Percentiles rank a stretch among this genome's conserved stretches.
Conservation (phyloP, 176 grass and related monocot genomes). For the Carex littledalei region DNA sequence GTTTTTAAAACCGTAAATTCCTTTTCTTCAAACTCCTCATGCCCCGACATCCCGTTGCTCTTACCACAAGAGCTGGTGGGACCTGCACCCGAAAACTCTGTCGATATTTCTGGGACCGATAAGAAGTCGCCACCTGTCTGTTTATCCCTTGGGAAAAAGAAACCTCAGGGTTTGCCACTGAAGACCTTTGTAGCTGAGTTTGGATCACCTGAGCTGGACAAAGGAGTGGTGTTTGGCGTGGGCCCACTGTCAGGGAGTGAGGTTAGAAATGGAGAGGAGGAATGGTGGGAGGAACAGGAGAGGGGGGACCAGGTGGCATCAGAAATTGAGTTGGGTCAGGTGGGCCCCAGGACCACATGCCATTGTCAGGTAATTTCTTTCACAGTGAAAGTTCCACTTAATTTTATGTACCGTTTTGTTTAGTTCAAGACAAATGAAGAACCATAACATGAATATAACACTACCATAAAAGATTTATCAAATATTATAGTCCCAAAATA, state of each 20-base stretch:
- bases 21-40: constrained; percentile 33
- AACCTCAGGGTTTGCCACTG: constrained; percentile 47
- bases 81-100: constrained; percentile 22
- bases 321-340: constrained; percentile 52
- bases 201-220: constrained; percentile 38
- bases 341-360: constrained; percentile 54
- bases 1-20: constrained; percentile 31
- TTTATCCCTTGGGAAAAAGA: constrained; percentile 31
- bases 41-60: constrained; percentile 76
- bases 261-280: constrained; percentile 27
- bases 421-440: background rate
- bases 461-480: background rate
- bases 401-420: background rate
- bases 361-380: constrained; percentile 57
- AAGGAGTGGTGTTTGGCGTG: constrained; percentile 13
- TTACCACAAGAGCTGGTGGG: constrained; percentile 47
- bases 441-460: background rate
- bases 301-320: constrained; percentile 47
- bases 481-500: too few species aligned
- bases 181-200: constrained; percentile 63
- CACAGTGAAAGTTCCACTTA: too few species aligned
- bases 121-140: constrained; percentile 25
- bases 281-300: constrained; percentile 79
- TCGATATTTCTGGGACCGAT: constrained; percentile 18
- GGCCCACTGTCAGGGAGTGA: constrained; percentile 20